Evolutionary conservation across 176 grass and related monocot genomes (phyloP).

Genomic region (Phoenix roebelenii): DNA sequence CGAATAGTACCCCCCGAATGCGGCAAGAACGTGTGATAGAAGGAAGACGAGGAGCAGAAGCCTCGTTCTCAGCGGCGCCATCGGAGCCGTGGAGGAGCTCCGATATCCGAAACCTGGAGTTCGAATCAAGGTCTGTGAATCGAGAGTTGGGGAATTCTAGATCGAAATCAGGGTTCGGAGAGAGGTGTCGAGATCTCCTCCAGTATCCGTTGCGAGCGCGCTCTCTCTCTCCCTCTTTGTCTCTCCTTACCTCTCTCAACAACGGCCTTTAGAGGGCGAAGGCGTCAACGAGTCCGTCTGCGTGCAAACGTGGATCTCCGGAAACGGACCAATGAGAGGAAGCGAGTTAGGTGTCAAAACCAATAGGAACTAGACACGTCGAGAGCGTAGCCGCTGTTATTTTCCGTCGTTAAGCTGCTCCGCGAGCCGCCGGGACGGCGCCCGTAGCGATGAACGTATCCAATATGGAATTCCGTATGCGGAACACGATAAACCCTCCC

Average conservation of each 20-base stretch:
- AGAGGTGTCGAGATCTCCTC: not conserved
- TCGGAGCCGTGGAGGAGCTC: conserved; percentile 9
- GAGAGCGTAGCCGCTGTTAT: not conserved
- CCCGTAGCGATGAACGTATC: no score
- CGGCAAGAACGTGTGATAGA: conserved; percentile 15
- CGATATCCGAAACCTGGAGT: not conserved
- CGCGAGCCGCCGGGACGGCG: no score
- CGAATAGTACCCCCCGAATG: conserved; percentile 23
- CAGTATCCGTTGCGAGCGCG: not conserved
- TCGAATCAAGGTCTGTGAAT: not conserved
- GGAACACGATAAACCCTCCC: no score
- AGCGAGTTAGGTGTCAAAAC: conserved; percentile 14
- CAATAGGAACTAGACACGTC: conserved; percentile 14
- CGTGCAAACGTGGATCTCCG: conserved; percentile 5
- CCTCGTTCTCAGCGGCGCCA: conserved; percentile 27
- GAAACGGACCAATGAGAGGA: conserved; percentile 27
- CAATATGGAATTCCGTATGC: no score
- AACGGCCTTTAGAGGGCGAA: not conserved
- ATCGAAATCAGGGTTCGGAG: not conserved
- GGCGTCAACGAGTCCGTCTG: not conserved
- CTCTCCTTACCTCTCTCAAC: not conserved
- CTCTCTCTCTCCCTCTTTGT: not conserved
- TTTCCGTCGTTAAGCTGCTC: no score
- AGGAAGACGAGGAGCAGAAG: conserved; percentile 25
- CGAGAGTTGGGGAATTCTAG: not conserved